Base-by-base conservation (phyloP, 2,329 filamentous ascomycete genomes). In the Neofusicoccum parvum region DNA sequence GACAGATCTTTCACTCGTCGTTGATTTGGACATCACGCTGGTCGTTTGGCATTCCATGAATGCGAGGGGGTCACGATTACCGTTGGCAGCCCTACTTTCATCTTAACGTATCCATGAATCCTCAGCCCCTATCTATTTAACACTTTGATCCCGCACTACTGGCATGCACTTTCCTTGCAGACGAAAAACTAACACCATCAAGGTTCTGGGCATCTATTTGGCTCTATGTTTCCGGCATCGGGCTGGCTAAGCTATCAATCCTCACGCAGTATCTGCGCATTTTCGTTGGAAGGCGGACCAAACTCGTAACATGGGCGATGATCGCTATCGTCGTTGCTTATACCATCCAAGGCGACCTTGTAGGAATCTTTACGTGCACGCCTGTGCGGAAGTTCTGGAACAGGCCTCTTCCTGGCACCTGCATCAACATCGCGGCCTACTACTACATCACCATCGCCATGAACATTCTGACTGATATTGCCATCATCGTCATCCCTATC, bases 191-290 rank as follows among this genome's bases (percentile, higher is more conserved):
- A 20, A 59, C 7, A 17, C 15, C 3, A n/a, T 9, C 34, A 32
- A 62, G 58, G 43, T 76, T 77, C 56, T 77, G 74, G 75, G 71
- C 72, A 15, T 72, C 71, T 36, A 66, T 76, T 0, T 76, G 72
- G 73, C 68, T 75, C 5, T 76, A 77, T 65, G 71, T 72, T 59
- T 69, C 76, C 17, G 63, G 72, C 11, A 69, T 77, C 17, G 73
- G 70, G 4, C 67, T 69, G 27, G 75, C 69, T 27, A 76, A 76
- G 59, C 62, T 76, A 2, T 73, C 74, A 2, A 73, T 77, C 45
- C 58, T 62, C 15, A 27, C 46, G 4, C 62, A 54, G 20, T 75
- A 74, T 39, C 70, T 74, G n/a, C 69, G 73, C n/a, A 74, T 75
- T 49, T 75, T 75, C 67, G 54, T 67, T 12, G 68, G 67, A 2